These are phyloP conservation scores for Trichoderma oligosporum DNA, from an alignment of 2,329 filamentous ascomycete species.

Conservation along the genomic window DNA sequence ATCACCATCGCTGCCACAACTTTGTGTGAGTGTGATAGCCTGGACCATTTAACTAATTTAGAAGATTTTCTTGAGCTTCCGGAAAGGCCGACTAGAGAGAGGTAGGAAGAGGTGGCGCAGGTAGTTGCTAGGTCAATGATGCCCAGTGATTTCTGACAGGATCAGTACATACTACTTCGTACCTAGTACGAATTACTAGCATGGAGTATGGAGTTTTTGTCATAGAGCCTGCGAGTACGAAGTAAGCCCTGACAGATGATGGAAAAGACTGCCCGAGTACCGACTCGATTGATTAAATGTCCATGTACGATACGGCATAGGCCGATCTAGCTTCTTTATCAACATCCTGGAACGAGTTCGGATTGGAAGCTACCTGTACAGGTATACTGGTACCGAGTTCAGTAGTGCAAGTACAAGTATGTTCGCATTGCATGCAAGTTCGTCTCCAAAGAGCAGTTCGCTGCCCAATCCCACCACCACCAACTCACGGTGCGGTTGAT, in stretches of 20 bases:
- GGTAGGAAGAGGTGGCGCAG: not conserved
- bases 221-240: no score
- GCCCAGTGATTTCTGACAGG: slow-evolving; percentile 1
- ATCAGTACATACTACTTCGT: not conserved
- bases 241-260: slow-evolving; percentile 5
- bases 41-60: not conserved
- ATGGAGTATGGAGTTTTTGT: no score
- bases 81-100: not conserved
- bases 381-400: no score
- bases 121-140: slow-evolving; percentile 4
- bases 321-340: slow-evolving; percentile 2
- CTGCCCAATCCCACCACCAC: slow-evolving; percentile 15
- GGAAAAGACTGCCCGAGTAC: not conserved
- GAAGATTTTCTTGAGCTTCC: not conserved
- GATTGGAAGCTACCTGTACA: not conserved
- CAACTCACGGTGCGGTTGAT: not conserved
- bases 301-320: slow-evolving; percentile 17
- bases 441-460: not conserved
- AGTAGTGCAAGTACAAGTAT: not conserved
- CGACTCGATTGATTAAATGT: slow-evolving; percentile 13
- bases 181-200: not conserved
- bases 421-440: no score
- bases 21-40: not conserved
- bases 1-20: no score
- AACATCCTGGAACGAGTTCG: not conserved